Evolutionary conservation across 2,329 filamentous ascomycete species (phyloP).

Genomic region (Penicillium paneum): DNA sequence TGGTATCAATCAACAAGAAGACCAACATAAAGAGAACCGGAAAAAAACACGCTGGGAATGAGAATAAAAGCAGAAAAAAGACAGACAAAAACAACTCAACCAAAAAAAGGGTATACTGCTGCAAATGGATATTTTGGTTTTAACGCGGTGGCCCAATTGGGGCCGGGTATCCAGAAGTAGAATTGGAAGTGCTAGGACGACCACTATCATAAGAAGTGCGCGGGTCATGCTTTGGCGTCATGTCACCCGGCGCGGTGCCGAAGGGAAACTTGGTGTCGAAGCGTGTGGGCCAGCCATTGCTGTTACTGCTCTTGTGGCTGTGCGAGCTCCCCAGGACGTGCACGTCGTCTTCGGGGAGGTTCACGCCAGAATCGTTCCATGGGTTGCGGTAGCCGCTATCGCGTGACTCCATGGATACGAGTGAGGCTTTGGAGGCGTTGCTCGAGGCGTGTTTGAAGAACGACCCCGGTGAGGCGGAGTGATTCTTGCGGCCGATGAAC

Average conservation of each 20-base stretch:
- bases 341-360: slow-evolving; percentile 80
- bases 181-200: slow-evolving; percentile 91
- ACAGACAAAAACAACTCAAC: slow-evolving; percentile 39
- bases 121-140: slow-evolving; percentile 50
- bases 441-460: slow-evolving; percentile 89
- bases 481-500: slow-evolving; percentile 96
- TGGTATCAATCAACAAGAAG: slow-evolving; percentile 28
- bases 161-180: slow-evolving; percentile 95
- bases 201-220: slow-evolving; percentile 87
- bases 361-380: slow-evolving; percentile 97
- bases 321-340: slow-evolving; percentile 53
- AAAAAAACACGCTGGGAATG: slow-evolving; percentile 14
- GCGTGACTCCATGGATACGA: slow-evolving; percentile 93
- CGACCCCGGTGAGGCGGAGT: slow-evolving; percentile 76
- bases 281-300: slow-evolving; percentile 50
- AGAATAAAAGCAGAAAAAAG: slow-evolving; percentile 22
- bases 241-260: slow-evolving; percentile 66
- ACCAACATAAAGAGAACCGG: slow-evolving; percentile 13
- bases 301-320: slow-evolving; percentile 64
- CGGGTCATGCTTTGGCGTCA: slow-evolving; percentile 77
- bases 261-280: slow-evolving; percentile 65
- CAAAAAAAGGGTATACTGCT: slow-evolving; percentile 46
- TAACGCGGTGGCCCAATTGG: slow-evolving; percentile 88
- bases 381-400: slow-evolving; percentile 94
- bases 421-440: slow-evolving; percentile 89